phyloP scores from a whole-genome alignment of 2,329 filamentous ascomycete genomes.

The Nemania abortiva region DNA sequence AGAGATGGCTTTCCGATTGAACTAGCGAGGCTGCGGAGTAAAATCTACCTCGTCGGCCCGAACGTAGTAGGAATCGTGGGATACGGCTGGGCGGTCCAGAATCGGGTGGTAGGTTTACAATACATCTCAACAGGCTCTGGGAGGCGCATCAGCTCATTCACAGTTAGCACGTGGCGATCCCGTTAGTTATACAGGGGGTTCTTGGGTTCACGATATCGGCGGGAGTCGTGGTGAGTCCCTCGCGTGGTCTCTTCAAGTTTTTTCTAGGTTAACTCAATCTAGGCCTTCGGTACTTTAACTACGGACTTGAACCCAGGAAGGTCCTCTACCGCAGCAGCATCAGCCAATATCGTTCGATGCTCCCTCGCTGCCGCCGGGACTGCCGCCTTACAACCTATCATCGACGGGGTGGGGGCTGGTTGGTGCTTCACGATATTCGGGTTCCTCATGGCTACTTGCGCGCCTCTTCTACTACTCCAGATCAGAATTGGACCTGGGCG shows the following conservation, averaged over 20 bases:
- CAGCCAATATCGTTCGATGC: constrained; percentile 44
- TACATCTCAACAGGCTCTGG: not conserved
- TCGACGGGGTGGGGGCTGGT: constrained; percentile 39
- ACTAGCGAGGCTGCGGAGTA: constrained; percentile 30
- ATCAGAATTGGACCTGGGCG: constrained; percentile 32
- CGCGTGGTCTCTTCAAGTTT: not conserved
- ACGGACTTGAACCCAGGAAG: constrained; percentile 40
- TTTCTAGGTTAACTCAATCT: not conserved
- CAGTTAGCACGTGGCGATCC: constrained; percentile 29
- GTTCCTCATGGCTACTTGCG: constrained; percentile 35
- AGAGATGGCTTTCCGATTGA: constrained; percentile 36
- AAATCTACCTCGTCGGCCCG: constrained; percentile 22
- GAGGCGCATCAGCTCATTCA: constrained; percentile 4
- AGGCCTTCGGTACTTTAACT: constrained; percentile 37
- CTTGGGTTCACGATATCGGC: constrained; percentile 36
- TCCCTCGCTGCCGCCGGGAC: constrained; percentile 38
- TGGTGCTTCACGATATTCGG: constrained; percentile 47
- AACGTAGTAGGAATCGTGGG: constrained; percentile 24
- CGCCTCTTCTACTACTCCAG: constrained; percentile 34
- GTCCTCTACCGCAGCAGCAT: constrained; percentile 43
- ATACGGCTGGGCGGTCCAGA: constrained; percentile 40
- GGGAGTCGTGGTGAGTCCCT: constrained; percentile 35
- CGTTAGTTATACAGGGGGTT: constrained; percentile 32
- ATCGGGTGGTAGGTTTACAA: constrained; percentile 26
- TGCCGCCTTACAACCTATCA: constrained; percentile 38